Evolutionary conservation across 2,329 filamentous ascomycete species (phyloP).

Genomic region (Fusarium sp.): DNA sequence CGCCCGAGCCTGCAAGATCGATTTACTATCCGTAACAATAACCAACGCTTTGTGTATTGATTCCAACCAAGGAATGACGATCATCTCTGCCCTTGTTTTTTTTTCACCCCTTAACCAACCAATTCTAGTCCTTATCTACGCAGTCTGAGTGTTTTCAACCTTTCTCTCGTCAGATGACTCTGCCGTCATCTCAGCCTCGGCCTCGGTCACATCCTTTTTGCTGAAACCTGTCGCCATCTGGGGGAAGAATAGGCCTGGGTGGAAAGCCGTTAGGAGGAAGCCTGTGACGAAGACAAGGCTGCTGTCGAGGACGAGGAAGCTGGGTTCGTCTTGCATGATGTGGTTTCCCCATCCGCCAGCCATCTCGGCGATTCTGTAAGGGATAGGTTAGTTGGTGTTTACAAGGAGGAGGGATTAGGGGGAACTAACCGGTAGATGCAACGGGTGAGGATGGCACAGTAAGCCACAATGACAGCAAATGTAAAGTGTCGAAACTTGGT

Average conservation of each 20-base stretch:
- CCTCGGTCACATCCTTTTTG: constrained; percentile 39
- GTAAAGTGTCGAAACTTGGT: constrained; percentile 58
- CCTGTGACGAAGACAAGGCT: constrained; percentile 64
- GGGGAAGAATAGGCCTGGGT: constrained; percentile 67
- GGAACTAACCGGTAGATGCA: constrained; percentile 65
- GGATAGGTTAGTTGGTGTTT: constrained; percentile 29
- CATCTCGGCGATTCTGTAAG: constrained; percentile 71
- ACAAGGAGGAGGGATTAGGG: too few relatives aligned
- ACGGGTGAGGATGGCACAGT: constrained; percentile 59
- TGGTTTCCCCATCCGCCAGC: constrained; percentile 72
- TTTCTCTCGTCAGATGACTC: constrained; percentile 47
- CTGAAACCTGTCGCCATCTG: constrained; percentile 58
- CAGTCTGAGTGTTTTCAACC: constrained; percentile 24
- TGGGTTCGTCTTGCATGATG: constrained; percentile 72
- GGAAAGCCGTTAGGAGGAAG: constrained; percentile 63
- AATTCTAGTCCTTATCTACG: constrained; percentile 14
- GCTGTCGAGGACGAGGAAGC: constrained; percentile 69
- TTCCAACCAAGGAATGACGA: constrained; percentile 1
- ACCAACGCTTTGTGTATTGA: constrained; percentile 6
- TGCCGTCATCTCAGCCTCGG: constrained; percentile 40
- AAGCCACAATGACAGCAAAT: constrained; percentile 60
- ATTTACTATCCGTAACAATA: constrained; percentile 8
- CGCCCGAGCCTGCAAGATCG: constrained; percentile 21
- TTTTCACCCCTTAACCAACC: background rate
- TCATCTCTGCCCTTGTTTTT: background rate